phyloP scores from a whole-genome alignment of 31 red algal genomes.

The Asparagopsis taxiformis region DNA sequence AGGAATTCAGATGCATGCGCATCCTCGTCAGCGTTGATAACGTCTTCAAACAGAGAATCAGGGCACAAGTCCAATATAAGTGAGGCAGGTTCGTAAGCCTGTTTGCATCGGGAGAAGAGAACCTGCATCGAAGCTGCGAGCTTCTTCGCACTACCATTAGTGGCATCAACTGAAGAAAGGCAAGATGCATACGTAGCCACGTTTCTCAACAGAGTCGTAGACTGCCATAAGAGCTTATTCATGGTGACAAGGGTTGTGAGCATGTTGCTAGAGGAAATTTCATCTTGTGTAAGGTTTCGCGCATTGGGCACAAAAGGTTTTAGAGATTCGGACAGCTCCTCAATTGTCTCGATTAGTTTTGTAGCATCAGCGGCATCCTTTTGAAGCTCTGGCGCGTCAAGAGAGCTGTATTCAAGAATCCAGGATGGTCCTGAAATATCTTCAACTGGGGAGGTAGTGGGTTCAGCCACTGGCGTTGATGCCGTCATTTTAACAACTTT shows the following conservation, averaged over 20 bases:
- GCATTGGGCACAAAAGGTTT: conserved; percentile 29
- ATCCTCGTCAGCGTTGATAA: conserved; percentile 41
- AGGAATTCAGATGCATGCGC: conserved; percentile 33
- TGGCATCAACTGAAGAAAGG: conserved; percentile 51
- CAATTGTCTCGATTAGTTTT: conserved; percentile 28
- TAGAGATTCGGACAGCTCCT: background rate
- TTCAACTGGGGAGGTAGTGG: too few relatives aligned
- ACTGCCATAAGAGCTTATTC: conserved; percentile 25
- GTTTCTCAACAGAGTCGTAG: conserved; percentile 41
- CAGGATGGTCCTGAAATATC: conserved; percentile 60
- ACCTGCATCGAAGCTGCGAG: conserved; percentile 32
- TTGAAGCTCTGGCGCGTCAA: conserved; percentile 22
- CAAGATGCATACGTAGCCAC: conserved; percentile 47
- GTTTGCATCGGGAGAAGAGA: conserved; percentile 8
- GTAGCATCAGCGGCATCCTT: conserved; percentile 30
- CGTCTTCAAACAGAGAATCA: conserved; percentile 34
- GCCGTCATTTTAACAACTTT: too few relatives aligned
- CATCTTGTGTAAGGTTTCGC: conserved; percentile 14
- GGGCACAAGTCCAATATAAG: conserved; percentile 65
- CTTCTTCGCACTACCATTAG: conserved; percentile 62
- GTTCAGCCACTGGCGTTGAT: too few relatives aligned
- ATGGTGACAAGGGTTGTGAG: conserved; percentile 24
- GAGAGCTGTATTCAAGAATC: conserved; percentile 48
- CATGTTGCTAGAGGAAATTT: conserved; percentile 9
- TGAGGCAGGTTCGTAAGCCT: conserved; percentile 34